These are phyloP conservation scores for Naganishia vishniacii DNA, from an alignment of 768 basidiomycete species.

Conservation along the genomic window DNA sequence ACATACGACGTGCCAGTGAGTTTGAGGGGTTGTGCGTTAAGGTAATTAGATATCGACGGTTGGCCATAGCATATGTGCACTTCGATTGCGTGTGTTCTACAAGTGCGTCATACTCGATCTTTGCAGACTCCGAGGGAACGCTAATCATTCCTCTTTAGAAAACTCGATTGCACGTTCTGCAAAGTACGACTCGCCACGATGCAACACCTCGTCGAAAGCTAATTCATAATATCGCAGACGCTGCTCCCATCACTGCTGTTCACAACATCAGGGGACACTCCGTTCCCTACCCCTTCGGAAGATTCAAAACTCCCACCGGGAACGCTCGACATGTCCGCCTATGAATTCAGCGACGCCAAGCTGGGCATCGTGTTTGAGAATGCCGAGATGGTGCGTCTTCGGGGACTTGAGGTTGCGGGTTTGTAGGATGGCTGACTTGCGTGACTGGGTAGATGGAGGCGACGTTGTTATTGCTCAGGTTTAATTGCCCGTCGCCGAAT, in stretches of 20 bases:
- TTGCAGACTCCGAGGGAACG: background rate
- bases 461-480: slow-evolving; percentile 78
- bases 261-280: slow-evolving; percentile 37
- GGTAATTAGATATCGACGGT: background rate
- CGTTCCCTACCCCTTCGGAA: slow-evolving; percentile 37
- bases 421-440: background rate
- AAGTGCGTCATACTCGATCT: slow-evolving; percentile 52
- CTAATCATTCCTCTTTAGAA: slow-evolving; percentile 47
- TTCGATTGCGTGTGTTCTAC: slow-evolving; percentile 82
- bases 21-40: background rate
- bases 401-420: too few species aligned
- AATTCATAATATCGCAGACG: slow-evolving; percentile 17
- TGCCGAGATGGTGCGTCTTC: slow-evolving; percentile 55
- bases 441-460: slow-evolving; percentile 68
- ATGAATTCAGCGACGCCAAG: slow-evolving; percentile 44
- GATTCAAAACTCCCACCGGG: slow-evolving; percentile 33
- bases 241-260: slow-evolving; percentile 38
- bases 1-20: slow-evolving; percentile 80
- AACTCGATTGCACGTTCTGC: slow-evolving; percentile 88
- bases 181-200: slow-evolving; percentile 58
- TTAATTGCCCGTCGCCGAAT: slow-evolving; percentile 81
- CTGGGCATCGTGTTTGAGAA: slow-evolving; percentile 78
- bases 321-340: slow-evolving; percentile 36
- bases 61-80: slow-evolving; percentile 61
- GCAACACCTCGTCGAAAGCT: background rate